These are phyloP conservation scores for Tothia fuscella DNA, from an alignment of 2,329 filamentous ascomycete genomes.

Conservation along the genomic window DNA sequence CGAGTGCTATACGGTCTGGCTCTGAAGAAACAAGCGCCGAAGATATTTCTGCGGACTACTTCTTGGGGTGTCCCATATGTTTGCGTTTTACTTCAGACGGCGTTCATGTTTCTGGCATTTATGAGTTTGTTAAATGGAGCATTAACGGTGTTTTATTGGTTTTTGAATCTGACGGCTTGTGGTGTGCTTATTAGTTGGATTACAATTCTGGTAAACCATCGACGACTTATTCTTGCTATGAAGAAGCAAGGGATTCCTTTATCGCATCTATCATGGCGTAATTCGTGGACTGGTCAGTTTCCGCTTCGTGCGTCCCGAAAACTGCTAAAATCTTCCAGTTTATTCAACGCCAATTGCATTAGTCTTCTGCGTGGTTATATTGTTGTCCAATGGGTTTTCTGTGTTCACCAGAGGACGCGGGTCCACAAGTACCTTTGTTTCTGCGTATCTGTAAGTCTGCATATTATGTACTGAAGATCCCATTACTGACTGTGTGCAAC, in stretches of 20 bases:
- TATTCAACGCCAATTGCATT: slow-evolving; percentile 23
- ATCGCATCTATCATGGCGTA: too few relatives aligned
- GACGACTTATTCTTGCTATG: slow-evolving; percentile 35
- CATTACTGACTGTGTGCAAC: too few relatives aligned
- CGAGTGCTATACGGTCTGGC: not conserved
- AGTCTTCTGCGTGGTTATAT: slow-evolving; percentile 17
- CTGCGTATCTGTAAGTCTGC: slow-evolving; percentile 24
- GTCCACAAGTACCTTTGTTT: slow-evolving; percentile 22
- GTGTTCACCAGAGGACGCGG: slow-evolving; percentile 19
- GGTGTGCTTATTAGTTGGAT: slow-evolving; percentile 35
- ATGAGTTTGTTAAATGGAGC: slow-evolving; percentile 29
- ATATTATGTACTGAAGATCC: too few relatives aligned
- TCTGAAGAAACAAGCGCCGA: not conserved
- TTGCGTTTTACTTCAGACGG: slow-evolving; percentile 9
- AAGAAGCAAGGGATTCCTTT: slow-evolving; percentile 36
- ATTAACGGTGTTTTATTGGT: slow-evolving; percentile 29
- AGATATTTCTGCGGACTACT: slow-evolving; percentile 24
- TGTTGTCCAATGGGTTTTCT: slow-evolving; percentile 19
- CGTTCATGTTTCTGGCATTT: slow-evolving; percentile 10
- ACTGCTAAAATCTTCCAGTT: not conserved
- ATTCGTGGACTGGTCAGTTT: too few relatives aligned
- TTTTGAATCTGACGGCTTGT: slow-evolving; percentile 33
- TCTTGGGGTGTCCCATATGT: not conserved
- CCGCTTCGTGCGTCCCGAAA: not conserved
- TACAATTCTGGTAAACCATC: slow-evolving; percentile 33